Percentiles rank a stretch among this genome's conserved stretches.
These are phyloP conservation scores for Neostapfia colusana DNA, from an alignment of 176 grass and related monocot species.

Conservation along the genomic window DNA sequence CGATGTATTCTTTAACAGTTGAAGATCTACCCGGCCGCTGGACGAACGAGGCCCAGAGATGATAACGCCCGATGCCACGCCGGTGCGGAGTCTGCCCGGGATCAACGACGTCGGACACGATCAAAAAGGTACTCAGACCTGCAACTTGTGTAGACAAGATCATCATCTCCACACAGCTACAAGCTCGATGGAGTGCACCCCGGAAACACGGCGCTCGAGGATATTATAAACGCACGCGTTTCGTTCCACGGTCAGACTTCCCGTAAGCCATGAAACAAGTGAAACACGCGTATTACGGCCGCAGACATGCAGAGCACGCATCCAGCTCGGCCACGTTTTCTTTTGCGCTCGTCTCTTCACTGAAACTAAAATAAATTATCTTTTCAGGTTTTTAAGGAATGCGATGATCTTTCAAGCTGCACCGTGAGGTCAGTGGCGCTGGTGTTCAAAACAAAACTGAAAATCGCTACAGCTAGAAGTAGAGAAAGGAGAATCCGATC, in stretches of 20 bases:
- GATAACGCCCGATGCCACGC: constrained; percentile 13
- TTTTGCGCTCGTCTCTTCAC: neutral
- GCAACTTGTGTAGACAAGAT: constrained; percentile 6
- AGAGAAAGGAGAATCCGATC: too few relatives aligned
- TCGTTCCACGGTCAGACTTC: neutral
- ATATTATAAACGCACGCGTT: constrained; percentile 9
- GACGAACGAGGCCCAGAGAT: too few relatives aligned
- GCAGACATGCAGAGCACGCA: constrained; percentile 33
- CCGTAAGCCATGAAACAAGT: constrained; percentile 33
- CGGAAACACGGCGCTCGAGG: neutral
- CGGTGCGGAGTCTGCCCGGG: constrained; percentile 40
- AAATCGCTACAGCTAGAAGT: neutral
- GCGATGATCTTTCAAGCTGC: neutral
- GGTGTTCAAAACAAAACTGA: neutral
- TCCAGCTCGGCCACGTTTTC: constrained; percentile 24
- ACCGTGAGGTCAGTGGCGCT: neutral
- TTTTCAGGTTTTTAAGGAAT: neutral
- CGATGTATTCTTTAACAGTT: too few relatives aligned
- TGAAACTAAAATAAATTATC: neutral
- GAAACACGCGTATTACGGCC: constrained; percentile 28
- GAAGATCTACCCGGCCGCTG: neutral
- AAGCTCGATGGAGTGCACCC: neutral
- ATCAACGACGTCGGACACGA: constrained; percentile 36
- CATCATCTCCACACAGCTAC: constrained; percentile 21
- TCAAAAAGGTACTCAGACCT: neutral